Evolutionary conservation across 2,329 filamentous ascomycete genomes (phyloP), one percentile per base, ranked within the genome.

Genomic region (Didymellaceae sp.): DNA sequence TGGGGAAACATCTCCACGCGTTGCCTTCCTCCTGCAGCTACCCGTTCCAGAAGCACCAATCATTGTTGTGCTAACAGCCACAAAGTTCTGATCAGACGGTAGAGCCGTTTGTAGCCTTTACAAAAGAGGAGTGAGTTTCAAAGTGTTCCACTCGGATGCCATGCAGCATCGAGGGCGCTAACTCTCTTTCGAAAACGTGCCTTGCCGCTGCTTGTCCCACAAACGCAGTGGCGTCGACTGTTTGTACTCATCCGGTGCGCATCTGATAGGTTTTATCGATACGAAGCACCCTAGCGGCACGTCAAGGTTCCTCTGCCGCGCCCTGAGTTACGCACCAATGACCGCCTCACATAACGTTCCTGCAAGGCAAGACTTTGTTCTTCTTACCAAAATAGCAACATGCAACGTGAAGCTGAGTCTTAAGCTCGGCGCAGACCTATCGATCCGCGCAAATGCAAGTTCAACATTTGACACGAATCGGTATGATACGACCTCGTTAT

Each of bases 201-300:
- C 47, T 55, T 61, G 46, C 52, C 52, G 55, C 46, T 45, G 34
- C 28, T 33, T 22, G 54, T 54, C 44, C 44, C 39, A 51, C 46
- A 42, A 44, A 14, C 31, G 16, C 24, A 41, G 39, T 43, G 52
- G 40, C 49, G 43, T 37, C 32, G 37, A 39, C 33, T 17, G 25
- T 21, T 42, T 39, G 30, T 41, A 38, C 14, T 39, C 39, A 47
- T 49, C 28, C 38, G 42, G 52, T 48, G n/a, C n/a, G n/a, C n/a
- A 49, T 32, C 34, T 37, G 44, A 55, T 54, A 52, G 41, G 39
- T 32, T 31, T 45, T 56, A 62, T 63, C 54, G 55, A 60, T 60
- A 57, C 55, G n/a, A n/a, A n/a, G n/a, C n/a, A n/a, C n/a, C 50
- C 56, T 57, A 44, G 43, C 46, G 46, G 56, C 57, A 56, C 43